Conservation (phyloP, 2,329 filamentous ascomycete species). For the Zalaria obscura region DNA sequence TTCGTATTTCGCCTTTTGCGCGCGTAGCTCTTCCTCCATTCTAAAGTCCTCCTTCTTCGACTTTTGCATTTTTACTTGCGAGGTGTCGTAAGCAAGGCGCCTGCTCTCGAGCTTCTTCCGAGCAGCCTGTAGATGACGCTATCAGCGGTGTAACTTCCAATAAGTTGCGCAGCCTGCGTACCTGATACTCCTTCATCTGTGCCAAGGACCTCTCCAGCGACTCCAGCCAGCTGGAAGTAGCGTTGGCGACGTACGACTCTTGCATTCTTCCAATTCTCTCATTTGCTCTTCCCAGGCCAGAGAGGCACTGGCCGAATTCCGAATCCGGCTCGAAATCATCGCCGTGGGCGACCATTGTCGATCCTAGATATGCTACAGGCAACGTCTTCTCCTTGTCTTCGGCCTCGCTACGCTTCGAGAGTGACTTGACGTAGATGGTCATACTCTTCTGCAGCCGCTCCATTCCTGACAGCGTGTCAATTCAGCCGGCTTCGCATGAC, state of each 20-base stretch:
- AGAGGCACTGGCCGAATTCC: constrained; percentile 78
- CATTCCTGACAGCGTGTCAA: constrained; percentile 48
- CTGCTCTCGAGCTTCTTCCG: constrained; percentile 90
- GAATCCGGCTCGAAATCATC: constrained; percentile 88
- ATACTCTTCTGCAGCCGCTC: constrained; percentile 79
- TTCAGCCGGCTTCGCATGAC: neutral
- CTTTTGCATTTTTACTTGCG: constrained; percentile 80
- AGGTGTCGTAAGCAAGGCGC: constrained; percentile 80
- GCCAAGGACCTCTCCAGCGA: constrained; percentile 78
- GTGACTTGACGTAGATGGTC: constrained; percentile 73
- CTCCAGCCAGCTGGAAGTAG: constrained; percentile 76
- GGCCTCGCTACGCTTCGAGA: constrained; percentile 69
- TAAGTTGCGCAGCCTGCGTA: constrained; percentile 26
- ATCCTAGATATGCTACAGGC: constrained; percentile 65
- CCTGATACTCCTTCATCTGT: constrained; percentile 97
- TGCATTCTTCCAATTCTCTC: constrained; percentile 77
- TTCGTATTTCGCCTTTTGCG: constrained; percentile 90
- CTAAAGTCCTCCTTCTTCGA: constrained; percentile 87
- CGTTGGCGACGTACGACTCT: constrained; percentile 64
- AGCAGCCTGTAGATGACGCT: constrained; percentile 38
- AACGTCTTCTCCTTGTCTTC: constrained; percentile 82
- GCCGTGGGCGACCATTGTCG: constrained; percentile 75
- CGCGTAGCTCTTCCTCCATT: constrained; percentile 80
- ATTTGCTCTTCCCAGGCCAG: constrained; percentile 70
- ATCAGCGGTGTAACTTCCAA: neutral